Evolutionary conservation across 176 grass and related monocot genomes (phyloP).

Genomic region (Oryza glumipatula): DNA sequence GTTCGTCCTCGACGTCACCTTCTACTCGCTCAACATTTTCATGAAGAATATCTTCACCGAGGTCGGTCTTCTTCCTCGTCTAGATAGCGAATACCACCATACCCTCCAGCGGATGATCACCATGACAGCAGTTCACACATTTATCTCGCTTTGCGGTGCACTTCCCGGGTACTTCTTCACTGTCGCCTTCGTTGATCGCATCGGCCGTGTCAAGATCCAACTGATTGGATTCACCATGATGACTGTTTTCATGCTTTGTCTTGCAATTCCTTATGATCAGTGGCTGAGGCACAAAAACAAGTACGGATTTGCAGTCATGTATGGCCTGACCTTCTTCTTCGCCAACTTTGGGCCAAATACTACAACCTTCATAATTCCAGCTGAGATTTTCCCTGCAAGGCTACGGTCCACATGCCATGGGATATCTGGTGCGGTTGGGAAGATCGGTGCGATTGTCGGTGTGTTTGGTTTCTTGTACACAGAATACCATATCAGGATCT

Average conservation of each 20-base stretch:
- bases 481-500: not conserved
- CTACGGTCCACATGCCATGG: constrained; percentile 40
- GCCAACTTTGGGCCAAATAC: constrained; percentile 41
- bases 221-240: constrained; percentile 41
- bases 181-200: constrained; percentile 9
- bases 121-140: not conserved
- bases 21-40: constrained; percentile 49
- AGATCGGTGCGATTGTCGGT: constrained; percentile 26
- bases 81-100: not conserved
- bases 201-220: constrained; percentile 43
- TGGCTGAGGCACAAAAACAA: not conserved
- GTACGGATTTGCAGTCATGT: constrained; percentile 21
- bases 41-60: constrained; percentile 41
- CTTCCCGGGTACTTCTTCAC: constrained; percentile 40
- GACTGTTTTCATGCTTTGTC: constrained; percentile 31
- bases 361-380: constrained; percentile 33
- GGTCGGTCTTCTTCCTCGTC: not conserved
- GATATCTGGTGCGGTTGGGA: constrained; percentile 23
- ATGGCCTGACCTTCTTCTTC: constrained; percentile 22
- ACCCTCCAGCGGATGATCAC: not conserved
- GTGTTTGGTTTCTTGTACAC: not conserved
- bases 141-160: constrained; percentile 16
- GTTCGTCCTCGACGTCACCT: constrained; percentile 37
- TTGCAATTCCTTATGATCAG: not conserved
- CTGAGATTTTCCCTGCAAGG: constrained; percentile 35